Evolutionary conservation across 2,329 filamentous ascomycete genomes (phyloP), one percentile per base, ranked within the genome.

Genomic region (Zalaria sp.): DNA sequence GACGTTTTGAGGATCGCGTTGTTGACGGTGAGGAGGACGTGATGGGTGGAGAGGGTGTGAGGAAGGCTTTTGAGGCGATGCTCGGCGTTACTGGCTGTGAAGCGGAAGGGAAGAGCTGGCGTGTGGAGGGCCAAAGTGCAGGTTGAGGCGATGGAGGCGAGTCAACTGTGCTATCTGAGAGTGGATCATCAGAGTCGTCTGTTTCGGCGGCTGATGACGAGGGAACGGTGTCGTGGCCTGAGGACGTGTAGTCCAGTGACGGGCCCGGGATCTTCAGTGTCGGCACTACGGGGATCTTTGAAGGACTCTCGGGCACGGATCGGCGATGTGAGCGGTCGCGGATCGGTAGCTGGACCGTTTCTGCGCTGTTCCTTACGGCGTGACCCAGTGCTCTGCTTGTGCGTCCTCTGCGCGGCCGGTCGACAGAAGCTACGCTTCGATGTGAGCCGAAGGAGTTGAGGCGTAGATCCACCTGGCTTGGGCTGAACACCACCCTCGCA

Each of bases 401-500:
- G n/a, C 29, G 29, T 9, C 25, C 26, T 37, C 39, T 29, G 18
- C 42, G 42, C 25, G 32, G 25, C 4, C 38, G 25, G 10, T 39
- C 18, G 18, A 18, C 18, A 11, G 42, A 37, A n/a, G 37, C 37
- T 34, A 35, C 34, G 25, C 37, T 40, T n/a, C 39, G 32, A 4
- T 36, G 41, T n/a, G 38, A 43, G 34, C 31, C 46, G 37, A 53
- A 53, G 5, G 43, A 34, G 18, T 46, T 52, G 26, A 58, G 49
- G 11, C 77, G 66, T 29, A 81, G 55, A 46, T 81, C 71, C 6
- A 75, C 69, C 47, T 81, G 77, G 48, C 74, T 78, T 40, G 75
- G 69, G 27, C 75, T 79, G 53, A 85, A 85, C 10, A 80, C 77
- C 2, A 85, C 77, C 3, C 77, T 68, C 3, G 80, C 74, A 27